Evolutionary conservation across 139 green algal genomes (phyloP), one percentile per base, ranked within the genome.

Genomic region (Chlorella sp.): DNA sequence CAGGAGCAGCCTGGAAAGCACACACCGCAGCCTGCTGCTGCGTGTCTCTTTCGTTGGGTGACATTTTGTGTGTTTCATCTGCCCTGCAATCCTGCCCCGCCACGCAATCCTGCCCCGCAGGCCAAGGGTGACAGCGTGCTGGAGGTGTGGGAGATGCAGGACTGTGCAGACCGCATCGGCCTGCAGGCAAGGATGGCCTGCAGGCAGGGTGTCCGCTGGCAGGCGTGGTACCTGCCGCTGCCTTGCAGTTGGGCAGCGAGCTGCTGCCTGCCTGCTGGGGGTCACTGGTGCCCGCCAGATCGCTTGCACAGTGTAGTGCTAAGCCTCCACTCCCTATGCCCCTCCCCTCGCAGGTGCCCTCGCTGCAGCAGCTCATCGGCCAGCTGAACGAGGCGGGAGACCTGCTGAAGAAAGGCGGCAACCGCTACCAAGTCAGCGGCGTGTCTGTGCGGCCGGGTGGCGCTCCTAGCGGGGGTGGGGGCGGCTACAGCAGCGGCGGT

Each of bases 341-440:
- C 44, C 11, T 7, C 51, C 51, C 51, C 51, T 18, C 13, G 15
- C 51, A 93, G 28, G 85, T 91, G 0, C 74, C 74, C 60, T 88
- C 94, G 80, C 82, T 96, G 36, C 51, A 63, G 6, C 73, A 82
- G 0, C 89, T 97, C 68, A 86, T 98, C 18, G 89, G 89, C 0
- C 75, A 94, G 32, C 88, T 98, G 9, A 97, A 97, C 39, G 94
- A 97, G 51, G 86, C 88, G 74, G 94, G 81, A 0, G 81, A 86
- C 34, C 55, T 86, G 38, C 70, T 86, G 0, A 80, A 86, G 18
- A 80, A 80, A 47, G 81, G 81, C 23, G 56, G 44, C 55, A 74
- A 38, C 65, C 26, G 60, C 4, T 86, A 73, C 38, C 68, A 86
- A n/a, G 69, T 86, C 20, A 67, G 57, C n/a, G 78, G 78, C 25